These are phyloP conservation scores for Brasilioporus rufonigricans DNA, from an alignment of 768 basidiomycete genomes.

Conservation along the genomic window DNA sequence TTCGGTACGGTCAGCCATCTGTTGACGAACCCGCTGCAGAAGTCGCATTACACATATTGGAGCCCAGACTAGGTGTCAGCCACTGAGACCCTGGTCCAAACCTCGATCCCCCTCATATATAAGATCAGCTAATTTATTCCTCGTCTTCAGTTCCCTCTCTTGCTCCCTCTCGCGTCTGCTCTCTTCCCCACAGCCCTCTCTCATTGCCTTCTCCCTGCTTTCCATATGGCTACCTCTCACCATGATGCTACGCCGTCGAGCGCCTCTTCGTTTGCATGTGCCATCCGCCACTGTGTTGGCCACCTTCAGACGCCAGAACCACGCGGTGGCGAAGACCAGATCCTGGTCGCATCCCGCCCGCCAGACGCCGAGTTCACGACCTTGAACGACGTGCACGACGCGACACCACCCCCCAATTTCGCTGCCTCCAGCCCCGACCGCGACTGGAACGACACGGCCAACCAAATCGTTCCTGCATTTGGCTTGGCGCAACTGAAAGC, in stretches of 20 bases:
- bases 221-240: constrained; percentile 3
- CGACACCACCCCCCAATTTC: background rate
- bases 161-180: background rate
- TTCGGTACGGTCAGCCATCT: background rate
- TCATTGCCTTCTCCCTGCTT: background rate
- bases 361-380: background rate
- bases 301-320: background rate
- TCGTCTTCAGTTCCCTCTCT: constrained; percentile 1
- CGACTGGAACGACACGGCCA: background rate
- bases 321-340: background rate
- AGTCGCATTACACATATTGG: background rate
- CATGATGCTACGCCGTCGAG: background rate
- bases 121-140: background rate
- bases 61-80: background rate
- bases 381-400: background rate
- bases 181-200: background rate
- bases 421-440: background rate
- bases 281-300: background rate
- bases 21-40: background rate
- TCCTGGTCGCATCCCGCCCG: background rate
- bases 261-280: background rate
- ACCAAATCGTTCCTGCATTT: background rate
- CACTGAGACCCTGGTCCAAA: background rate
- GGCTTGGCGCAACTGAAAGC: constrained; percentile 1
- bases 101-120: background rate